These are phyloP conservation scores for Tieghemostelium lacteum DNA, from an alignment of 78 protist species.

Conservation along the genomic window DNA sequence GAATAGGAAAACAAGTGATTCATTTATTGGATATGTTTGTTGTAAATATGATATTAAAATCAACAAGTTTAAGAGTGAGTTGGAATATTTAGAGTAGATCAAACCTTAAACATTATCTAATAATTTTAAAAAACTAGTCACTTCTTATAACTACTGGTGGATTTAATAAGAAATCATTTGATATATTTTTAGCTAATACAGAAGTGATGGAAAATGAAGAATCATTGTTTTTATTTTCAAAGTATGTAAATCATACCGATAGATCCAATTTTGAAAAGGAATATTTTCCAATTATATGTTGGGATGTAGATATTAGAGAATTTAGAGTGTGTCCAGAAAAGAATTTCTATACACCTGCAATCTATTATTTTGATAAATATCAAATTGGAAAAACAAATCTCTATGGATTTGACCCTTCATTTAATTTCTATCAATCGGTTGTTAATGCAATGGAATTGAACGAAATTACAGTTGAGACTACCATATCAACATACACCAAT, in stretches of 20 bases:
- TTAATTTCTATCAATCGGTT: not conserved
- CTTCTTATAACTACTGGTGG: slow-evolving; percentile 1
- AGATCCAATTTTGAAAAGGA: slow-evolving; percentile 19
- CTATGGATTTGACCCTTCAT: not conserved
- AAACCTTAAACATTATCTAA: not conserved
- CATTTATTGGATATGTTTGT: slow-evolving; percentile 35
- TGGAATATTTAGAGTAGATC: not conserved
- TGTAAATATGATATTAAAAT: not conserved
- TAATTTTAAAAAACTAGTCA: not conserved
- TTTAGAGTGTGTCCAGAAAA: not conserved
- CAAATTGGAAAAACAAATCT: not conserved
- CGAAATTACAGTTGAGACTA: not conserved
- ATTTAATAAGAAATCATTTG: slow-evolving; percentile 2
- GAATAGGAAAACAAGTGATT: slow-evolving; percentile 31
- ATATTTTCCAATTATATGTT: not conserved
- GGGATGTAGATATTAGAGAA: not conserved
- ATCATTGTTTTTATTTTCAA: slow-evolving; percentile 10
- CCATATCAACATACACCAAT: not conserved
- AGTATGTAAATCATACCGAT: not conserved
- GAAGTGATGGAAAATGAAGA: not conserved
- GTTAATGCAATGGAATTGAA: not conserved
- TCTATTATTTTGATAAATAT: not conserved
- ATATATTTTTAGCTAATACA: slow-evolving; percentile 7
- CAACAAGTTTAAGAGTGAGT: slow-evolving; percentile 36
- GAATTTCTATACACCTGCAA: not conserved